These are phyloP conservation scores for Fusarium guadeloupense DNA, from an alignment of 2,329 filamentous ascomycete genomes.

Conservation along the genomic window DNA sequence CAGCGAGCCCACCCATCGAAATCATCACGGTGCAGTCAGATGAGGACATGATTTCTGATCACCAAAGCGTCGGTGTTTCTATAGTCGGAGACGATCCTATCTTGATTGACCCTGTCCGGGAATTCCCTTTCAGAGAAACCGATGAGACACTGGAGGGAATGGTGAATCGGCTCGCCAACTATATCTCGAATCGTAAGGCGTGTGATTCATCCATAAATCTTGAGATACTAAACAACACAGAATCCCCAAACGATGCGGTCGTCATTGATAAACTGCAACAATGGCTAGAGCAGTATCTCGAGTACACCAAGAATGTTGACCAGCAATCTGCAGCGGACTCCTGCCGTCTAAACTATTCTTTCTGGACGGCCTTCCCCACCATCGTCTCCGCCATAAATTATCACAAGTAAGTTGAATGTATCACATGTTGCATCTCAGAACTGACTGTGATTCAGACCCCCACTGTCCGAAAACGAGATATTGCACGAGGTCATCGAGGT, in stretches of 20 bases:
- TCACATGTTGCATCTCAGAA: neutral
- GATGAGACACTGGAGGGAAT: slow-evolving; percentile 46
- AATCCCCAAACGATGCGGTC: slow-evolving; percentile 54
- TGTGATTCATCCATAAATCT: neutral
- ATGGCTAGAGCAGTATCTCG: slow-evolving; percentile 63
- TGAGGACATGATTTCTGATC: slow-evolving; percentile 48
- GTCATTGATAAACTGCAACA: slow-evolving; percentile 55
- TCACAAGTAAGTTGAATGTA: slow-evolving; percentile 52
- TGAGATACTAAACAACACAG: slow-evolving; percentile 47
- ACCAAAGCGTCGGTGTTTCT: slow-evolving; percentile 44
- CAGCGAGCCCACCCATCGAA: slow-evolving; percentile 57
- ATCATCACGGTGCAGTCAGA: slow-evolving; percentile 53
- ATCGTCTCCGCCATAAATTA: slow-evolving; percentile 50
- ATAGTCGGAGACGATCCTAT: slow-evolving; percentile 35
- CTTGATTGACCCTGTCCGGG: slow-evolving; percentile 53
- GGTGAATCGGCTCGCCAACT: slow-evolving; percentile 50
- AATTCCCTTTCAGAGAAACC: slow-evolving; percentile 58
- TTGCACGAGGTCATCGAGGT: slow-evolving; percentile 45
- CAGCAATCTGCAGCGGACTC: slow-evolving; percentile 53
- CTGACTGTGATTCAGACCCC: slow-evolving; percentile 37
- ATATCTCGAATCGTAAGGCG: slow-evolving; percentile 47
- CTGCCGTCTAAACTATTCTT: slow-evolving; percentile 54
- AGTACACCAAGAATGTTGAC: slow-evolving; percentile 50
- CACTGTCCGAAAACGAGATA: slow-evolving; percentile 35
- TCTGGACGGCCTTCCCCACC: slow-evolving; percentile 64